Evolutionary conservation across 495 filamentous ascomycete genomes (phyloP).

Genomic region (Penicillium macrosclerotiorum): DNA sequence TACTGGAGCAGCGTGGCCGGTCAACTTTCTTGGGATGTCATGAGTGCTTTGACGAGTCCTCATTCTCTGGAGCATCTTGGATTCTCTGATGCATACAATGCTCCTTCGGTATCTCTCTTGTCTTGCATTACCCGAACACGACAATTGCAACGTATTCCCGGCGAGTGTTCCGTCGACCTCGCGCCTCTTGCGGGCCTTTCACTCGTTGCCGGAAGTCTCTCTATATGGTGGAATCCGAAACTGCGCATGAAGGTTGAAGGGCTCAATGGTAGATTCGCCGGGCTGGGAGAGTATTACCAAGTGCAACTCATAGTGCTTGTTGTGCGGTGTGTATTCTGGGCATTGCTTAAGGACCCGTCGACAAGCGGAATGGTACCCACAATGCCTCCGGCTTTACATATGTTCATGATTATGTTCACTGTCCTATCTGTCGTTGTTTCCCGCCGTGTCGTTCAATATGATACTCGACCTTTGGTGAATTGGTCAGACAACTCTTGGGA

Average conservation of each 20-base stretch:
- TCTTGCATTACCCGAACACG: slow-evolving; percentile 31
- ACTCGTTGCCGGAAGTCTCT: slow-evolving; percentile 51
- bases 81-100: slow-evolving; percentile 1
- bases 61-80: neutral
- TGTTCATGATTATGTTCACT: slow-evolving; percentile 53
- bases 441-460: slow-evolving; percentile 48
- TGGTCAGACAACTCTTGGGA: slow-evolving; percentile 46
- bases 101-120: slow-evolving; percentile 15
- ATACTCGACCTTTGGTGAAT: slow-evolving; percentile 55
- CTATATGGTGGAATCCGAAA: slow-evolving; percentile 77
- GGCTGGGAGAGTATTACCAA: slow-evolving; percentile 66
- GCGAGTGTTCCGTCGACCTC: slow-evolving; percentile 29
- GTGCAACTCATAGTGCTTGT: slow-evolving; percentile 62
- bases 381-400: slow-evolving; percentile 51
- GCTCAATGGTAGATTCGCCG: slow-evolving; percentile 60
- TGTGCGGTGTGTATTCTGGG: slow-evolving; percentile 54
- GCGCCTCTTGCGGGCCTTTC: slow-evolving; percentile 43
- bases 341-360: slow-evolving; percentile 45
- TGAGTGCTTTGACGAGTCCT: slow-evolving; percentile 24
- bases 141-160: slow-evolving; percentile 18
- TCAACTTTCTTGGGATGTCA: slow-evolving; percentile 43
- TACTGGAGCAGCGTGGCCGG: slow-evolving; percentile 50
- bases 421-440: slow-evolving; percentile 43
- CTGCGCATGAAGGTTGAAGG: slow-evolving; percentile 63
- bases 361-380: slow-evolving; percentile 40